Base-by-base conservation (phyloP, 345 rosid genomes). In the Noccaea caerulescens region DNA sequence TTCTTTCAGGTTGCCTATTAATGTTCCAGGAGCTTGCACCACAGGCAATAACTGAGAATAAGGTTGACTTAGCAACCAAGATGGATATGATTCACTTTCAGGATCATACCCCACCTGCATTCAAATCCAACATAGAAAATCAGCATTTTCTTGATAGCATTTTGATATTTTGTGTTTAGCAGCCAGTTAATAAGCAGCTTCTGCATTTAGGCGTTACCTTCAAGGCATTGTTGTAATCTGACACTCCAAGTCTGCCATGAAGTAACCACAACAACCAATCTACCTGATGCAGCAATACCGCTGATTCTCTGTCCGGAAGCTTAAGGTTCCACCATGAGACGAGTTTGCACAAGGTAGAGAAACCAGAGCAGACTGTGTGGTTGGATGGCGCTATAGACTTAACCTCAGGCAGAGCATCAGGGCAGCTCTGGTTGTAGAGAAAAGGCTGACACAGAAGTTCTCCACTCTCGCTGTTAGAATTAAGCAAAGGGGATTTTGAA, bases 191-290 rank as follows among this genome's bases (percentile, higher is more conserved):
- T 20, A 20, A 20, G 23, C 23, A 20, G 23, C 23, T 20, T 20
- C 23, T 20, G 18, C 18, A 16, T 16, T 16, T 16, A 16, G 18
- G 10, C 1, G 8, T 36, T 58, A 90, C 97, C 88, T 93, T 93
- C 65, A 93, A 78, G 47, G 97, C 97, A 41, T 93, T 91, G 58
- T 93, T 93, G 71, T 93, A 91, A 80, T 91, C 97, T 14, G 98
- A 85, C 27, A 91, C 80, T 79, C 98, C 97, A n/a, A 91, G 87
- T 58, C 64, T 84, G 43, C 96, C 98, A 61, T 89, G 98, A 66
- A 93, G 89, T 78, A 88, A 82, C 98, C 91, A 93, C 79, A 89
- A 58, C 79, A 89, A 81, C 98, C 98, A 93, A 87, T 93, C 98
- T 27, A 96, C 94, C 76, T 93, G 98, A 74, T 91, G 97, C 80